Base-by-base conservation (phyloP, 305 asterid species). In the Fraxinus nigra region DNA sequence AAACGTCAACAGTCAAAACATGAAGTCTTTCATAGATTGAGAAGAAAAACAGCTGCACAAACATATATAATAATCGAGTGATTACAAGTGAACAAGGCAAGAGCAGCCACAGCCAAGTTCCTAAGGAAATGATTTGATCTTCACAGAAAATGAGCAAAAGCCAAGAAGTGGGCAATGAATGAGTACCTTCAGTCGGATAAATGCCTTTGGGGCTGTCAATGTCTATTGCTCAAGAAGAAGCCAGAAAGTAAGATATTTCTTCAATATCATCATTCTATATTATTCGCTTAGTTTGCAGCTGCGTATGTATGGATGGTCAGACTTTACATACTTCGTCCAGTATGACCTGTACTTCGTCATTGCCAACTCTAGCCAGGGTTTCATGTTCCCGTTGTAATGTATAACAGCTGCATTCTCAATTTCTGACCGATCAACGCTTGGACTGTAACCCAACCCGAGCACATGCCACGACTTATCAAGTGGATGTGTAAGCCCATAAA, bases 401-500 rank as follows among this genome's bases (percentile, higher is more conserved):
- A 95, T 74, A 69, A 95, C 99, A 13, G 99, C 98, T 69, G 99
- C 99, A 83, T 89, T 90, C 87, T 95, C 98, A 26, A 95, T 95
- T 40, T 95, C 99, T 0, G 88, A 72, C 69, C 89, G 86, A 76
- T 95, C 98, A 78, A 95, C 80, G 85, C 97, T 94, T 13, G 98
- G 98, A 84, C 89, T 95, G 89, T 95, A 95, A 78, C 99, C 99
- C 85, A 95, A 89, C 78, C 99, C 99, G 3, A 95, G 98, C 73
- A 95, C 99, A 2, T 95, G 98, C 99, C 99, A 95, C n/a, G 99
- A 90, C 93, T 95, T 95, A 11, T 94, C 91, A 6, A 95, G 94
- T 8, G 99, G 97, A 85, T 93, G 97, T 1, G 98, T 95, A 7
- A 95, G 95, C 83, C 99, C 97, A 16, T 95, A 95, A 83, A 95